Conservation (phyloP, 2,329 filamentous ascomycete genomes). For the Pleoardoris graminearum region DNA sequence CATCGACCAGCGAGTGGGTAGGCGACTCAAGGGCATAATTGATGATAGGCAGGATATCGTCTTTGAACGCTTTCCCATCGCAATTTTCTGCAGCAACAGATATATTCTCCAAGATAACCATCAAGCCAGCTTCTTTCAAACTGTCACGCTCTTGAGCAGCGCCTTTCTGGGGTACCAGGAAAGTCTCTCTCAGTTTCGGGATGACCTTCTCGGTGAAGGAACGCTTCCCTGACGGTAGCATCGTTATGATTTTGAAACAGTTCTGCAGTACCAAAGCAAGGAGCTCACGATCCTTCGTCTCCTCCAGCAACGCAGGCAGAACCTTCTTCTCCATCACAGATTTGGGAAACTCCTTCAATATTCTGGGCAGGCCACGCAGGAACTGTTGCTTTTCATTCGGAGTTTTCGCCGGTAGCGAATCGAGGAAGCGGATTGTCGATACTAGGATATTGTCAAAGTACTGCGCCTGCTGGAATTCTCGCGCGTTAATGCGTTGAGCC, state of each 20-base stretch:
- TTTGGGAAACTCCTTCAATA: slow-evolving; percentile 88
- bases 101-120: slow-evolving; percentile 88
- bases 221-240: slow-evolving; percentile 72
- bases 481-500: slow-evolving; percentile 82
- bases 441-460: slow-evolving; percentile 98
- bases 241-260: slow-evolving; percentile 83
- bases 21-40: slow-evolving; percentile 82
- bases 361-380: slow-evolving; percentile 82
- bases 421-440: slow-evolving; percentile 92
- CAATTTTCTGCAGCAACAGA: slow-evolving; percentile 76
- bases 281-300: slow-evolving; percentile 89
- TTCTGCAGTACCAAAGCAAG: slow-evolving; percentile 86
- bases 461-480: slow-evolving; percentile 90
- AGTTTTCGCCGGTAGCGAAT: slow-evolving; percentile 88
- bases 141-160: slow-evolving; percentile 72
- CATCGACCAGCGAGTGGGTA: slow-evolving; percentile 87
- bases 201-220: slow-evolving; percentile 84
- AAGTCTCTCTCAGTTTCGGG: slow-evolving; percentile 82
- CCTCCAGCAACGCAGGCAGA: slow-evolving; percentile 83
- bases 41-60: slow-evolving; percentile 88
- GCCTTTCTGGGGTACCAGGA: slow-evolving; percentile 60
- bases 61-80: slow-evolving; percentile 90
- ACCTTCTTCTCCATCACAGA: slow-evolving; percentile 95
- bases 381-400: slow-evolving; percentile 89
- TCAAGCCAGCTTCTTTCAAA: slow-evolving; percentile 83